Evolutionary conservation across 371 early-diverging fungal genomes (phyloP).

Genomic region (Rhizomucor pusillus): DNA sequence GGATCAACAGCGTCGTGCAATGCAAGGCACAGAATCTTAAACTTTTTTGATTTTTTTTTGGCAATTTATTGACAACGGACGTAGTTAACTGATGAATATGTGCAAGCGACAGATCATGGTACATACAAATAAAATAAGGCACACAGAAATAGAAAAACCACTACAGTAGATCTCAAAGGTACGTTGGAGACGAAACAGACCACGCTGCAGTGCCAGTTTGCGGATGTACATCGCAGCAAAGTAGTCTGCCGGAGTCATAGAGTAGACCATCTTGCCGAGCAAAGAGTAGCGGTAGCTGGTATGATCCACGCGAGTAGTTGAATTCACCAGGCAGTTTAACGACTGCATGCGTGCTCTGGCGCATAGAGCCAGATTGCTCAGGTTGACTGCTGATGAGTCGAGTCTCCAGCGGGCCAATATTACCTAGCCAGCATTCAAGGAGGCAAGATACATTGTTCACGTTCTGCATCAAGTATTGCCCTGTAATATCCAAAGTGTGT

Average conservation of each 20-base stretch:
- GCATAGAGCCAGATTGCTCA: slow-evolving; percentile 21
- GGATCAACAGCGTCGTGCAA: too few relatives aligned
- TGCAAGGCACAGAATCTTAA: too few relatives aligned
- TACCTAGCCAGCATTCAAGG: slow-evolving; percentile 41
- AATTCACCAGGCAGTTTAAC: slow-evolving; percentile 27
- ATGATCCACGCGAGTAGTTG: slow-evolving; percentile 19
- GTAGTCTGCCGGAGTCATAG: slow-evolving; percentile 36
- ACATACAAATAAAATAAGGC: too few relatives aligned
- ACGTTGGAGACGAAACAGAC: too few relatives aligned
- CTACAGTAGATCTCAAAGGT: too few relatives aligned
- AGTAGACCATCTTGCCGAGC: slow-evolving; percentile 37
- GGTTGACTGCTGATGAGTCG: slow-evolving; percentile 18
- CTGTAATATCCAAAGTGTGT: slow-evolving; percentile 28
- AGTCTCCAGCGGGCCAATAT: slow-evolving; percentile 30
- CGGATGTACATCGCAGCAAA: slow-evolving; percentile 3
- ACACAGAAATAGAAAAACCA: too few relatives aligned
- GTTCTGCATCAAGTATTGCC: slow-evolving; percentile 32
- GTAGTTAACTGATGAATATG: too few relatives aligned
- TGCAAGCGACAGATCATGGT: too few relatives aligned
- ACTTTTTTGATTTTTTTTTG: too few relatives aligned
- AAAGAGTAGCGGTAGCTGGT: slow-evolving; percentile 29
- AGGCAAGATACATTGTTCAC: slow-evolving; percentile 14
- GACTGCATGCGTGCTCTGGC: slow-evolving; percentile 25
- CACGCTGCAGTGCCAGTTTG: too few relatives aligned
- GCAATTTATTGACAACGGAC: too few relatives aligned